Conservation (phyloP, 2,329 filamentous ascomycete species). For the Paracorniculantispora psalliotae region DNA sequence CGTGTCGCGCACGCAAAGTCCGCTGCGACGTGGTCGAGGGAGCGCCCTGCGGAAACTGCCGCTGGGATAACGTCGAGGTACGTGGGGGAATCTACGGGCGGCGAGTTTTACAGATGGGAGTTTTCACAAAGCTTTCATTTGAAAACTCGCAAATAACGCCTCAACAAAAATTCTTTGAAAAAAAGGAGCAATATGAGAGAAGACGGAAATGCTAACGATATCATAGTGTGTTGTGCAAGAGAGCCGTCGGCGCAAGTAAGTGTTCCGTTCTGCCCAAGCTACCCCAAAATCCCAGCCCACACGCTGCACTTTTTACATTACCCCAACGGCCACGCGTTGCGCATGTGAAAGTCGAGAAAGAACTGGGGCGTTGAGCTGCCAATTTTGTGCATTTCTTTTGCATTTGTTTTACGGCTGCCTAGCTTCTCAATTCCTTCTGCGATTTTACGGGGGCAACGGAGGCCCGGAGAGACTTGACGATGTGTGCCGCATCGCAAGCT, state of each 20-base stretch:
- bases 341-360: slow-evolving; percentile 4
- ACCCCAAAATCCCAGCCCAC: background rate
- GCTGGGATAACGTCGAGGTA: slow-evolving; percentile 68
- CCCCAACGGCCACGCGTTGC: slow-evolving; percentile 6
- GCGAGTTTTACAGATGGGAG: too few relatives aligned
- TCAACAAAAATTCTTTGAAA: background rate
- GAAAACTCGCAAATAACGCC: background rate
- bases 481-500: background rate
- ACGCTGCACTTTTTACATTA: background rate
- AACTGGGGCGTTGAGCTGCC: background rate
- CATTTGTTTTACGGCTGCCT: background rate
- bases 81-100: slow-evolving; percentile 17
- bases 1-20: slow-evolving; percentile 84
- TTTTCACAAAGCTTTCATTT: background rate
- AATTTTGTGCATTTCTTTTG: background rate
- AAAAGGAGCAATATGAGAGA: too few relatives aligned
- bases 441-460: slow-evolving; percentile 10
- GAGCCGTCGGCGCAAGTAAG: slow-evolving; percentile 81
- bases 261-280: slow-evolving; percentile 22
- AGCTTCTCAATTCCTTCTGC: background rate
- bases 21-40: slow-evolving; percentile 90
- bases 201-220: background rate
- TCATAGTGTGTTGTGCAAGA: slow-evolving; percentile 64
- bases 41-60: slow-evolving; percentile 81
- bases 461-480: slow-evolving; percentile 7